Conservation (phyloP, 2,329 filamentous ascomycete species). For the Colletotrichum limetticola region DNA sequence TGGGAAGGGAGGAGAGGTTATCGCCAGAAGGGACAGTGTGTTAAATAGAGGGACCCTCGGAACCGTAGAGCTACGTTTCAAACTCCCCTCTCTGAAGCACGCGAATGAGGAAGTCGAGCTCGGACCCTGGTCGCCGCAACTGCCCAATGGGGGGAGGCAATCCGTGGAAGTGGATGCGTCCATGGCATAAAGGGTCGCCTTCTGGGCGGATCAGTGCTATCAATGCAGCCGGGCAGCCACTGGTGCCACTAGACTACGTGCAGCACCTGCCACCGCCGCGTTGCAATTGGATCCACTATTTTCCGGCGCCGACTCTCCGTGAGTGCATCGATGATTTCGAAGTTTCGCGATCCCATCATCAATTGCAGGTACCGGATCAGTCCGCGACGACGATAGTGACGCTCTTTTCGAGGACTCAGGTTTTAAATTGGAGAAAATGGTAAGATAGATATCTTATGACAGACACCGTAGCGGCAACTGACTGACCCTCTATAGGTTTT, state of each 20-base stretch:
- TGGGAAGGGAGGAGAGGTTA: slow-evolving; percentile 6
- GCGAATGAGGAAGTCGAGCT: slow-evolving; percentile 30
- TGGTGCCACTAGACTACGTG: background rate
- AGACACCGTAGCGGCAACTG: background rate
- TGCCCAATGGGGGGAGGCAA: slow-evolving; percentile 31
- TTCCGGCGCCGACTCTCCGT: slow-evolving; percentile 32
- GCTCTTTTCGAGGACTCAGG: background rate
- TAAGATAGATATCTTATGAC: background rate
- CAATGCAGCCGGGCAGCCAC: slow-evolving; percentile 13
- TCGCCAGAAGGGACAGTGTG: slow-evolving; percentile 13
- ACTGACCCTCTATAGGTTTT: slow-evolving; percentile 69
- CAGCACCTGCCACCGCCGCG: background rate
- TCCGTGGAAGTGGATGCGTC: slow-evolving; percentile 9
- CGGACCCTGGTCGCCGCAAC: slow-evolving; percentile 30
- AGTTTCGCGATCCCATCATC: slow-evolving; percentile 23
- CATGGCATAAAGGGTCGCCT: background rate
- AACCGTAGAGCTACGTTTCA: slow-evolving; percentile 30
- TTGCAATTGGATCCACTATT: slow-evolving; percentile 16
- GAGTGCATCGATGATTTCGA: slow-evolving; percentile 13
- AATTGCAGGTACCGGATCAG: background rate
- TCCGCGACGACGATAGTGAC: background rate
- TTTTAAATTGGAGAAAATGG: slow-evolving; percentile 21
- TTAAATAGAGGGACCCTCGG: background rate
- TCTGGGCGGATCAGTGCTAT: background rate
- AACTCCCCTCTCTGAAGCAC: slow-evolving; percentile 34